Conservation (phyloP, 2,329 filamentous ascomycete species). For the Diaporthe sp. region DNA sequence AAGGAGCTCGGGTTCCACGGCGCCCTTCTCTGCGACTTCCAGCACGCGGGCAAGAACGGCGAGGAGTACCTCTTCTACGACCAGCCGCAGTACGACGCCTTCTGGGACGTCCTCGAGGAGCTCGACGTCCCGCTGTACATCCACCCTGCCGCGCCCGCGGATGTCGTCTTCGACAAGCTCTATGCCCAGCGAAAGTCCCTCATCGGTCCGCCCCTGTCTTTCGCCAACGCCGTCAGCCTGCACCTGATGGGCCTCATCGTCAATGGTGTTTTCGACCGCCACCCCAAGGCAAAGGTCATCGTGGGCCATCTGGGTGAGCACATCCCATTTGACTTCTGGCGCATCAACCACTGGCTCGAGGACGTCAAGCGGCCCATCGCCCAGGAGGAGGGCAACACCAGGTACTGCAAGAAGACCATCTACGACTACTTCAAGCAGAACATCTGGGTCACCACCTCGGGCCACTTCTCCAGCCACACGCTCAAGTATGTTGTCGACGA, state of each 20-base stretch:
- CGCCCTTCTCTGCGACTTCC: slow-evolving; percentile 72
- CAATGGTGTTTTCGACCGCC: slow-evolving; percentile 63
- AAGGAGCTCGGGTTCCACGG: slow-evolving; percentile 72
- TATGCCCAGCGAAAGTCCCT: slow-evolving; percentile 71
- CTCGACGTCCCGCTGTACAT: slow-evolving; percentile 75
- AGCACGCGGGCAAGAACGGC: slow-evolving; percentile 68
- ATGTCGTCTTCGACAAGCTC: slow-evolving; percentile 46
- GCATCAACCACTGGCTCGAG: slow-evolving; percentile 68
- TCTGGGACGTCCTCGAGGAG: slow-evolving; percentile 70
- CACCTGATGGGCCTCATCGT: slow-evolving; percentile 66
- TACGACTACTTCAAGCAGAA: slow-evolving; percentile 67
- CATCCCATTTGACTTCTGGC: slow-evolving; percentile 62
- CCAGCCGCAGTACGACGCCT: slow-evolving; percentile 68
- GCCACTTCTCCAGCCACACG: slow-evolving; percentile 67
- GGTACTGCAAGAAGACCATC: slow-evolving; percentile 61
- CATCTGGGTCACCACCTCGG: slow-evolving; percentile 69
- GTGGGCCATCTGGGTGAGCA: slow-evolving; percentile 64
- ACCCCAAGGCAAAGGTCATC: slow-evolving; percentile 59
- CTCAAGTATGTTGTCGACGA: slow-evolving; percentile 63
- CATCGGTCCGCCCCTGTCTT: slow-evolving; percentile 69
- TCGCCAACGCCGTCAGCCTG: slow-evolving; percentile 70
- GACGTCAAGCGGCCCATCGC: slow-evolving; percentile 47
- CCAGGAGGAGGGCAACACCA: slow-evolving; percentile 62
- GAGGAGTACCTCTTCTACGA: slow-evolving; percentile 76
- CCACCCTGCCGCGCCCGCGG: slow-evolving; percentile 70